A percentile compares a stretch with the other conserved stretches of the same genome.
These are phyloP conservation scores for Penicillium goetzii DNA, from an alignment of 495 filamentous ascomycete genomes.

Conservation along the genomic window DNA sequence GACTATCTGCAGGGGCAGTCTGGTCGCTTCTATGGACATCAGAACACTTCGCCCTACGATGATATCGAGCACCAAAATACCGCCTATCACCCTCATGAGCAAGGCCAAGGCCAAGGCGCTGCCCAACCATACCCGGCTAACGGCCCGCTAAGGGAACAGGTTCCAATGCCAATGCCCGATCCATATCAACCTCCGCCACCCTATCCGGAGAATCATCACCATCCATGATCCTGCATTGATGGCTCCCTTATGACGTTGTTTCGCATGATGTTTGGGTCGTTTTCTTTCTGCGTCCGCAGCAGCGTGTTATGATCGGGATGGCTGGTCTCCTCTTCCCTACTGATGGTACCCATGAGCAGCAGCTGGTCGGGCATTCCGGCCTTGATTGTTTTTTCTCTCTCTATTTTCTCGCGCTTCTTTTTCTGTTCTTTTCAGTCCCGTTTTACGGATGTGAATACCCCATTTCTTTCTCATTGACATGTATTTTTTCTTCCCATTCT, in stretches of 20 bases:
- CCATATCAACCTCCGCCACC: slow-evolving; percentile 39
- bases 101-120: not conserved
- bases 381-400: slow-evolving; percentile 10
- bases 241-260: slow-evolving; percentile 14
- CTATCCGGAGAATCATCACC: slow-evolving; percentile 31
- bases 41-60: slow-evolving; percentile 34
- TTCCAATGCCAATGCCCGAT: slow-evolving; percentile 44
- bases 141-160: slow-evolving; percentile 33
- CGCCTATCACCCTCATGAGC: slow-evolving; percentile 20
- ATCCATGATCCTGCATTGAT: slow-evolving; percentile 24
- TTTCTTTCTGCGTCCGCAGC: slow-evolving; percentile 13
- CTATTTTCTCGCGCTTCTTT: not conserved
- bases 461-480: slow-evolving; percentile 24
- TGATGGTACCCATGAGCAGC: slow-evolving; percentile 33
- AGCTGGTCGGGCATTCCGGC: slow-evolving; percentile 13
- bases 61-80: slow-evolving; percentile 29
- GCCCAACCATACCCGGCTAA: slow-evolving; percentile 23
- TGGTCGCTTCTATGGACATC: slow-evolving; percentile 25
- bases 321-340: slow-evolving; percentile 10
- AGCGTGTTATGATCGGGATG: slow-evolving; percentile 14
- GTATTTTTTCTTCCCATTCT: slow-evolving; percentile 11
- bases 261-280: not conserved
- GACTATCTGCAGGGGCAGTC: slow-evolving; percentile 32
- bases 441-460: slow-evolving; percentile 37
- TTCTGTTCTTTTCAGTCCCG: slow-evolving; percentile 16